These are phyloP conservation scores for Yamadazyma phyllophila DNA, from an alignment of 805 yeast species.

Conservation along the genomic window DNA sequence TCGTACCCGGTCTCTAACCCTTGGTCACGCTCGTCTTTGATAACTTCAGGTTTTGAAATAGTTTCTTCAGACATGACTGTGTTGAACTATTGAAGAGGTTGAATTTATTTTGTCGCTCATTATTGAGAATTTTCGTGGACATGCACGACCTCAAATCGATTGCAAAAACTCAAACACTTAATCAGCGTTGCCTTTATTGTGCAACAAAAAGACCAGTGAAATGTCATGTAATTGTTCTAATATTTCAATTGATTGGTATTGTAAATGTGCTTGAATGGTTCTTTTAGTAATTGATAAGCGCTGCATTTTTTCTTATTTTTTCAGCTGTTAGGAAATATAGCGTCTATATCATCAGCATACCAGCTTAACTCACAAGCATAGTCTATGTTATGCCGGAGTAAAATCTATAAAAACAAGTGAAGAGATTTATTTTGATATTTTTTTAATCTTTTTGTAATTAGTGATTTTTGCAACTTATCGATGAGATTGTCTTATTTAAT, in stretches of 20 bases:
- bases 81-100: constrained; percentile 6
- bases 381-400: too few relatives aligned
- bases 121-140: constrained; percentile 5
- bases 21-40: constrained; percentile 9
- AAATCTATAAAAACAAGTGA: too few relatives aligned
- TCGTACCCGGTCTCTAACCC: constrained; percentile 12
- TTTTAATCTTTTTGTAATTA: background rate
- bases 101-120: constrained; percentile 7
- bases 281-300: too few relatives aligned
- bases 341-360: too few relatives aligned
- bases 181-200: too few relatives aligned
- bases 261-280: too few relatives aligned
- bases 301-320: too few relatives aligned
- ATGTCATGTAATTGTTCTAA: too few relatives aligned
- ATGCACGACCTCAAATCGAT: constrained; percentile 5
- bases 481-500: background rate
- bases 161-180: background rate
- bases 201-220: too few relatives aligned
- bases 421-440: background rate
- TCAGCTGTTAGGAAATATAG: too few relatives aligned
- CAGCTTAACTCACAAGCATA: too few relatives aligned
- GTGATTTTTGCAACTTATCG: background rate
- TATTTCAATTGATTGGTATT: too few relatives aligned
- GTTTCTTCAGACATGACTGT: constrained; percentile 10
- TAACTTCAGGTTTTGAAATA: background rate